Conservation (phyloP, 306 rosid genomes). For the Cicer bijugum region DNA sequence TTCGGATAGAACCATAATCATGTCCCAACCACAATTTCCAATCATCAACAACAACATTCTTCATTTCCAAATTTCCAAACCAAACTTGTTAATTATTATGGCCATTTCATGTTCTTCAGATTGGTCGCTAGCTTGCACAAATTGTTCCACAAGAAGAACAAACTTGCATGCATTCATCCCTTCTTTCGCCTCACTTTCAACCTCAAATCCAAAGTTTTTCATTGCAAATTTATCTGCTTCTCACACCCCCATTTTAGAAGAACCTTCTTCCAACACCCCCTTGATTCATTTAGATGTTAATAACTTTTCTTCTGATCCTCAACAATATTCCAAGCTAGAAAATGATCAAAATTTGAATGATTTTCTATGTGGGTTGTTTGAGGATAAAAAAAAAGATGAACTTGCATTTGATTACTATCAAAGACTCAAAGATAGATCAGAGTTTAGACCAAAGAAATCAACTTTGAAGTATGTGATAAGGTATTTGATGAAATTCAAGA, state of each 20-base stretch:
- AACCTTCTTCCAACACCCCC: conserved; percentile 48
- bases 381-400: conserved; percentile 52
- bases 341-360: conserved; percentile 50
- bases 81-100: conserved; percentile 46
- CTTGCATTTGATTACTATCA: conserved; percentile 61
- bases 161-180: conserved; percentile 42
- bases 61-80: conserved; percentile 33
- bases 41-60: background rate
- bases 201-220: conserved; percentile 42
- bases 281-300: conserved; percentile 43
- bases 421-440: conserved; percentile 56
- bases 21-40: background rate
- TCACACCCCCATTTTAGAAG: conserved; percentile 61
- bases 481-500: conserved; percentile 64
- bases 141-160: conserved; percentile 30
- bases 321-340: conserved; percentile 43
- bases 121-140: conserved; percentile 53
- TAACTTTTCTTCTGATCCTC: conserved; percentile 23
- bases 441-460: conserved; percentile 59
- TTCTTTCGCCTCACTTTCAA: conserved; percentile 43
- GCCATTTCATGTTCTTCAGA: conserved; percentile 62
- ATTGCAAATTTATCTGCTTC: conserved; percentile 51
- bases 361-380: conserved; percentile 57
- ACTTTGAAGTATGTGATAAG: conserved; percentile 57
- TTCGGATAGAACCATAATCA: conserved; percentile 47